Percentiles rank a stretch among this genome's conserved stretches.
phyloP scores from a whole-genome alignment of 495 filamentous ascomycete species.

The Annulohypoxylon bovei region DNA sequence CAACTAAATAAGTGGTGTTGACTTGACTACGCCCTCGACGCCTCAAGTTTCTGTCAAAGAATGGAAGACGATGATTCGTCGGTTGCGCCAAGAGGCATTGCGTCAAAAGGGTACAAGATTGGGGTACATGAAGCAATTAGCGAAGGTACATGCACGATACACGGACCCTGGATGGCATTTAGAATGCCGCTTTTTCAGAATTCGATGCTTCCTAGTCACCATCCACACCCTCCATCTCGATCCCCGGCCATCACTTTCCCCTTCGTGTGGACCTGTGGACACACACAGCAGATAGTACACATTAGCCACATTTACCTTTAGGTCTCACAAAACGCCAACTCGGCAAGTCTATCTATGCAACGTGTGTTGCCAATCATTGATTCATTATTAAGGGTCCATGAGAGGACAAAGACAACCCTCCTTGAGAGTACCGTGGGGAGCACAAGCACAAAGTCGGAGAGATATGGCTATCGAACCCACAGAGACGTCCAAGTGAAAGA shows the following conservation, averaged over 20 bases:
- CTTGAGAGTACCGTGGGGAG: constrained; percentile 1
- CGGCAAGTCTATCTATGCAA: constrained; percentile 35
- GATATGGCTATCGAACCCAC: background rate
- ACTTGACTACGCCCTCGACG: background rate
- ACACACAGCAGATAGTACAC: constrained; percentile 30
- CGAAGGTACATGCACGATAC: constrained; percentile 33
- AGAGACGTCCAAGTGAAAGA: background rate
- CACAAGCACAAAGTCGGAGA: constrained; percentile 18
- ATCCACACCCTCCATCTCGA: constrained; percentile 43
- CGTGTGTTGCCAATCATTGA: constrained; percentile 25
- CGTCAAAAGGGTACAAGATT: constrained; percentile 11
- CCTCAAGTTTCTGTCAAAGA: constrained; percentile 14
- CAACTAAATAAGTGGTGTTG: background rate
- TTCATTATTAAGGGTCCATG: constrained; percentile 27
- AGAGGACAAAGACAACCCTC: background rate
- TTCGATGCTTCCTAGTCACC: constrained; percentile 36
- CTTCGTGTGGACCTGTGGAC: constrained; percentile 14
- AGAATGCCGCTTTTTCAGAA: constrained; percentile 43
- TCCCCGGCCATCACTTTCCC: constrained; percentile 33
- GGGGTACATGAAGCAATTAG: constrained; percentile 34
- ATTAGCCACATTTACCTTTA: constrained; percentile 34
- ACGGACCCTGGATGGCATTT: constrained; percentile 40
- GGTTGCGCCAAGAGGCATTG: constrained; percentile 22
- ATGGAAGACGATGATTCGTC: constrained; percentile 22
- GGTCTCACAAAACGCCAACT: constrained; percentile 34